Percentiles rank a stretch among this genome's conserved stretches.
These are phyloP conservation scores for Trichophyton mentagrophytes DNA, from an alignment of 2,329 filamentous ascomycete genomes.

Conservation along the genomic window DNA sequence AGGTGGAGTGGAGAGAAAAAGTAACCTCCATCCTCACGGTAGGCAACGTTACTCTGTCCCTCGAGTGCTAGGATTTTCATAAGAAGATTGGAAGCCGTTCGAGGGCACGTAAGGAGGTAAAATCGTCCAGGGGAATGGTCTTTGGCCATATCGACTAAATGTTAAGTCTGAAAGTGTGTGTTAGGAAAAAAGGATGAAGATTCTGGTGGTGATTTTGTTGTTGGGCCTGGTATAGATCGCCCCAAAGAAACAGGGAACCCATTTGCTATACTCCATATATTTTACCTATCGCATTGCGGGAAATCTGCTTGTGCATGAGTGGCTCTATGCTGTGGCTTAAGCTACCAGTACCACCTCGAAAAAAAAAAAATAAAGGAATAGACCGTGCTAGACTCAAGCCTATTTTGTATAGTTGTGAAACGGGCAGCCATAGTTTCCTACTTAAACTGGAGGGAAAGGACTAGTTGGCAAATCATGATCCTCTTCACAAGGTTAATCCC, in stretches of 20 bases:
- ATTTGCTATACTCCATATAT: not conserved
- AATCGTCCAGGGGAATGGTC: conserved; percentile 6
- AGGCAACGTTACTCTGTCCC: conserved; percentile 16
- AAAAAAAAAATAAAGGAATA: not conserved
- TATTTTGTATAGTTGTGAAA: no score
- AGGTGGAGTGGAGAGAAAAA: conserved; percentile 16
- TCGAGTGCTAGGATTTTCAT: conserved; percentile 20
- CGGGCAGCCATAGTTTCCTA: no score
- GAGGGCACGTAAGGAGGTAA: conserved; percentile 18
- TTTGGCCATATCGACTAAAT: not conserved
- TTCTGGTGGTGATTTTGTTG: not conserved
- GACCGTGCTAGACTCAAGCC: no score
- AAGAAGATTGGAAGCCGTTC: conserved; percentile 23
- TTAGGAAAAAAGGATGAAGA: not conserved
- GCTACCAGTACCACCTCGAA: not conserved
- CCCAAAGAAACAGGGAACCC: not conserved
- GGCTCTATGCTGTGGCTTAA: not conserved
- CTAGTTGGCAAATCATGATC: not conserved
- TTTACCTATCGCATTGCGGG: not conserved
- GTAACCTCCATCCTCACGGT: conserved; percentile 17
- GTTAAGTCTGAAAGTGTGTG: not conserved
- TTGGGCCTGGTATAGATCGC: no score
- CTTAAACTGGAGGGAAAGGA: no score
- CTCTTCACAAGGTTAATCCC: not conserved
- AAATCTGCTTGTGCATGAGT: not conserved